Conservation (phyloP, 2,329 filamentous ascomycete species). For the Teratosphaeriaceae sp. region DNA sequence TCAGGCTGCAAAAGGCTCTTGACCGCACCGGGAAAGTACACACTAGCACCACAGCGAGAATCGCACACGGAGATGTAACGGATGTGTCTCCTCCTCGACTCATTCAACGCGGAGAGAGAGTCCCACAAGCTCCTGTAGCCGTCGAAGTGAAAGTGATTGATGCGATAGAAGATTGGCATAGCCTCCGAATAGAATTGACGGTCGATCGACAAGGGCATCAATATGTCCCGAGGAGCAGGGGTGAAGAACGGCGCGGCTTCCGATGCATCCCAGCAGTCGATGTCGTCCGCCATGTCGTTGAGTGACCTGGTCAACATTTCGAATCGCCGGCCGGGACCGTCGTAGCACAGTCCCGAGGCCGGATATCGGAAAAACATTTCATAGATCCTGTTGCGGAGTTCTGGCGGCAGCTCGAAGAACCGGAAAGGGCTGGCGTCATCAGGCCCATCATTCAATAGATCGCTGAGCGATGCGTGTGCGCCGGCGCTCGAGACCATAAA, state of each 20-base stretch:
- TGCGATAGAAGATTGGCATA: slow-evolving; percentile 6
- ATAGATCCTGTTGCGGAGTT: slow-evolving; percentile 1
- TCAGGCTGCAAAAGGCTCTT: background rate
- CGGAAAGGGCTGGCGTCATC: background rate
- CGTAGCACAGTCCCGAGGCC: background rate
- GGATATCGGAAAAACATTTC: background rate
- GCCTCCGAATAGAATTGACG: slow-evolving; percentile 7
- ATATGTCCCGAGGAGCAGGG: background rate
- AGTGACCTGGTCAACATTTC: background rate
- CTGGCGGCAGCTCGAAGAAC: background rate
- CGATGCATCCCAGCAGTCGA: background rate
- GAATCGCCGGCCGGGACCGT: background rate
- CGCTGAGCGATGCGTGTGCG: background rate
- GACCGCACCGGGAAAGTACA: background rate
- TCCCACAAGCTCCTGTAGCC: background rate
- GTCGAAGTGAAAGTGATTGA: slow-evolving; percentile 8
- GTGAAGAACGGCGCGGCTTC: background rate
- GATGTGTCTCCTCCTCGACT: background rate
- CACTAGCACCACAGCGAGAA: background rate
- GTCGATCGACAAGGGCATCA: slow-evolving; percentile 4
- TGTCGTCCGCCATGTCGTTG: background rate
- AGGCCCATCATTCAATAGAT: background rate
- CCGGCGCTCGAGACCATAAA: background rate
- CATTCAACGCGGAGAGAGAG: background rate
- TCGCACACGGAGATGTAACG: background rate